A percentile compares a stretch with the other conserved stretches of the same genome.
Evolutionary conservation across 2,329 filamentous ascomycete species (phyloP).

Genomic region (Claviceps humidiphila): DNA sequence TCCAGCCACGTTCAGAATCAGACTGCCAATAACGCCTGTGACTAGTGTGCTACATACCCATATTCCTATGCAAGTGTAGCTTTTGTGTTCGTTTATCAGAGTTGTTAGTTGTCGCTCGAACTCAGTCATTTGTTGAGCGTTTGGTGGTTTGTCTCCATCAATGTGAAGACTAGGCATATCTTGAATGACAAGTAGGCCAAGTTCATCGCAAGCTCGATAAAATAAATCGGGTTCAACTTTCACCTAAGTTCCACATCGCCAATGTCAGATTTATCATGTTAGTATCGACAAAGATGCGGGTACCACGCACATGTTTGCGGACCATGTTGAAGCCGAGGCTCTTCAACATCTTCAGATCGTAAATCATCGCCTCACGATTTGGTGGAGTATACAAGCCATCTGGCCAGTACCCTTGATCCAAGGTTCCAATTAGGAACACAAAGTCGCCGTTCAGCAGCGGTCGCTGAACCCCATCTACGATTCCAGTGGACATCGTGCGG

Average conservation of each 20-base stretch:
- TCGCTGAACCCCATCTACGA: conserved; percentile 43
- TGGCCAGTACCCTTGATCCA: conserved; percentile 62
- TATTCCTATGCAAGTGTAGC: conserved; percentile 49
- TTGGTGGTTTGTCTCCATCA: conserved; percentile 20
- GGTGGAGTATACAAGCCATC: conserved; percentile 55
- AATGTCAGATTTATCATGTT: not conserved
- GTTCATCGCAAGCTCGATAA: conserved; percentile 52
- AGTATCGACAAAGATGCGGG: not conserved
- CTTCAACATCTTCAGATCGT: conserved; percentile 51
- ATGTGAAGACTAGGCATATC: conserved; percentile 53
- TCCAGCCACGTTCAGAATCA: not conserved
- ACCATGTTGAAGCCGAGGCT: conserved; percentile 56
- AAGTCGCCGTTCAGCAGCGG: conserved; percentile 57
- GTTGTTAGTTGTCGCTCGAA: conserved; percentile 51
- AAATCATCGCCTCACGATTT: conserved; percentile 53
- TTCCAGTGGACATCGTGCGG: conserved; percentile 44
- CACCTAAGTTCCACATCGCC: conserved; percentile 27
- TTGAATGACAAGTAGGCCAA: conserved; percentile 55
- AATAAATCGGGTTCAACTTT: conserved; percentile 56
- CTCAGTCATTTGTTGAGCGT: conserved; percentile 42
- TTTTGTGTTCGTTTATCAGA: conserved; percentile 49
- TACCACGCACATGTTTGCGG: conserved; percentile 48
- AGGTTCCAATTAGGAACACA: conserved; percentile 51
- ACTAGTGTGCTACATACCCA: conserved; percentile 32
- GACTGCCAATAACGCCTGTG: not conserved